A percentile compares a stretch with the other conserved stretches of the same genome.
Conservation (phyloP, 1,139 yeast genomes). For the Kazachstania sp. region DNA sequence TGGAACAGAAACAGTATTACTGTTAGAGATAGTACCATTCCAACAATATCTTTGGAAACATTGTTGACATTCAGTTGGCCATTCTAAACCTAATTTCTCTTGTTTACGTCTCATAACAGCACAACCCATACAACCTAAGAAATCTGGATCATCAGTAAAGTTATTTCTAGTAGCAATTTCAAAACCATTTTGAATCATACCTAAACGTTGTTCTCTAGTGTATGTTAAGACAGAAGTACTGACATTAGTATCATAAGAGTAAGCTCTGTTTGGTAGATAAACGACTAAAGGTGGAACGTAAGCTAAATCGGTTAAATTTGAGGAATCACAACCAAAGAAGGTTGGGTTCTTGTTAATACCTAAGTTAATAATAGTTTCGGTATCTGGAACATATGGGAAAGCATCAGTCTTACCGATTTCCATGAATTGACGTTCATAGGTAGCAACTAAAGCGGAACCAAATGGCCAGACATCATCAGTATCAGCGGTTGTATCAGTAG, state of each 20-base stretch:
- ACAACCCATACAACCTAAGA: conserved; percentile 78
- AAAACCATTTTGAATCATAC: conserved; percentile 70
- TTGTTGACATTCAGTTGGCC: conserved; percentile 59
- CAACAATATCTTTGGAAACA: conserved; percentile 79
- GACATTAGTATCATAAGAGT: conserved; percentile 59
- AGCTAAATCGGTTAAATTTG: conserved; percentile 49
- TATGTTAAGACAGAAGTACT: conserved; percentile 65
- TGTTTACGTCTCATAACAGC: conserved; percentile 78
- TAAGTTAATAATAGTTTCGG: conserved; percentile 47
- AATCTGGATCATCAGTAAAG: conserved; percentile 61
- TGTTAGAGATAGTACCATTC: conserved; percentile 44
- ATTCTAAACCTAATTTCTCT: conserved; percentile 56
- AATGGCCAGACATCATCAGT: conserved; percentile 63
- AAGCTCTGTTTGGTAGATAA: conserved; percentile 72
- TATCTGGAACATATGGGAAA: conserved; percentile 85
- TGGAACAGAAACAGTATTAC: conserved; percentile 6
- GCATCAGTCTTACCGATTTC: conserved; percentile 53
- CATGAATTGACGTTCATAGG: conserved; percentile 63
- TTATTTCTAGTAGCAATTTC: conserved; percentile 68
- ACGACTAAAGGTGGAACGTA: conserved; percentile 67
- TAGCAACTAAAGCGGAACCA: conserved; percentile 57
- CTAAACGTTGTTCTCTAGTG: conserved; percentile 46
- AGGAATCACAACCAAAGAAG: conserved; percentile 78
- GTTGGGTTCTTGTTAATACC: conserved; percentile 58
- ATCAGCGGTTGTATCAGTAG: conserved; percentile 81